phyloP scores from a whole-genome alignment of 1,284 basidiomycete species.

The Moniliella sp. region DNA sequence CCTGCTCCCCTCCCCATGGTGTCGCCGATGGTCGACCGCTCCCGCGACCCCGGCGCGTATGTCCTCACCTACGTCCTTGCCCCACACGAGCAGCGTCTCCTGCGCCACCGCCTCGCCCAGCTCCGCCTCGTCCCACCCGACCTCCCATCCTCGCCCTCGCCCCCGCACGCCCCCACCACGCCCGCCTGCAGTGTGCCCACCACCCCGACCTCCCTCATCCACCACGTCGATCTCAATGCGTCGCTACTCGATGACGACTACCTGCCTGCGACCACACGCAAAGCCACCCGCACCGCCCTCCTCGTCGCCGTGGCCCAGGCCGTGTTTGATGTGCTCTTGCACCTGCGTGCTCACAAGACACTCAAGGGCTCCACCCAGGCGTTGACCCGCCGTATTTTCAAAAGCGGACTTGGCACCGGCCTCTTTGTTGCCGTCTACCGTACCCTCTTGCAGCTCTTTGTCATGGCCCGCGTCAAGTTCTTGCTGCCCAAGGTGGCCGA shows the following conservation, averaged over 20 bases:
- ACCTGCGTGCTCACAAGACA: constrained; percentile 9
- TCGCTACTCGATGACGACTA: constrained; percentile 1
- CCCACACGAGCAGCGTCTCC: no score
- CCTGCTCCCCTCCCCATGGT: no score
- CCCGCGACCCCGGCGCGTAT: no score
- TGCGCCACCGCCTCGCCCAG: no score
- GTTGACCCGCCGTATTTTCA: constrained; percentile 2
- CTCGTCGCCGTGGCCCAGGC: constrained; percentile 10
- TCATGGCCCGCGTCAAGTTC: constrained; percentile 4
- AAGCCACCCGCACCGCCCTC: constrained; percentile 6
- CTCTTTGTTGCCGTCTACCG: constrained; percentile 16
- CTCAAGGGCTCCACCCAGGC: constrained; percentile 1
- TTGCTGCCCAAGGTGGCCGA: constrained; percentile 2
- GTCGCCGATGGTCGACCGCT: no score
- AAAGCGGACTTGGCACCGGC: constrained; percentile 7
- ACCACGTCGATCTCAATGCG: not conserved
- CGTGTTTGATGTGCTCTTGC: constrained; percentile 9
- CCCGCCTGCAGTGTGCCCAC: not conserved
- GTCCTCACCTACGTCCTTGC: no score
- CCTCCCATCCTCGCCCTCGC: no score
- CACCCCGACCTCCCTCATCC: not conserved
- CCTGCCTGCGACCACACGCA: constrained; percentile 7
- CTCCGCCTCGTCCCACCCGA: no score
- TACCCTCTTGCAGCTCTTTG: constrained; percentile 5
- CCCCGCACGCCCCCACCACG: no score